These are phyloP conservation scores for Yamadazyma ubonensis DNA, from an alignment of 805 yeast genomes.

Conservation along the genomic window DNA sequence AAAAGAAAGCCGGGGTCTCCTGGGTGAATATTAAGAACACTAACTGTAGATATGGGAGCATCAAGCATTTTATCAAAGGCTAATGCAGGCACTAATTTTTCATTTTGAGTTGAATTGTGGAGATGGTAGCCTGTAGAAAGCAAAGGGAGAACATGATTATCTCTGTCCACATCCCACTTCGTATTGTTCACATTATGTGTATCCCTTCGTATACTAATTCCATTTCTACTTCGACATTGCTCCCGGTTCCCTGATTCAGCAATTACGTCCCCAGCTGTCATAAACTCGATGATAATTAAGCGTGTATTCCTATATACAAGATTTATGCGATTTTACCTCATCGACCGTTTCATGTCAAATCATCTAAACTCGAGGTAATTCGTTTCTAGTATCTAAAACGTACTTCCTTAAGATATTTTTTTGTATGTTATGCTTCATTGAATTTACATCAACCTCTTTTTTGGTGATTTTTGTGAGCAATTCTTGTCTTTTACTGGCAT, in stretches of 20 bases:
- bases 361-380: slow-evolving; percentile 18
- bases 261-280: no score
- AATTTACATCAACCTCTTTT: slow-evolving; percentile 15
- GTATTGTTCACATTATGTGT: no score
- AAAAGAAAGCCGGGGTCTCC: slow-evolving; percentile 36
- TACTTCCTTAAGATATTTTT: slow-evolving; percentile 71
- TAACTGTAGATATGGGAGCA: slow-evolving; percentile 32
- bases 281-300: no score
- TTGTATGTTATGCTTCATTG: slow-evolving; percentile 42
- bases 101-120: slow-evolving; percentile 14
- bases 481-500: slow-evolving; percentile 20
- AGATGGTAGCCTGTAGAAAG: slow-evolving; percentile 12
- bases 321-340: slow-evolving; percentile 7
- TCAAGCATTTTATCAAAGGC: slow-evolving; percentile 28
- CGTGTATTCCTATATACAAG: slow-evolving; percentile 9
- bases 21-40: slow-evolving; percentile 32
- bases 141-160: slow-evolving; percentile 6
- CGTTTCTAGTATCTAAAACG: slow-evolving; percentile 38
- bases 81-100: slow-evolving; percentile 21
- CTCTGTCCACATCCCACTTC: no score
- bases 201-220: no score
- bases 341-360: no score
- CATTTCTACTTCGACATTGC: no score
- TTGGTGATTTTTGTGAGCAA: slow-evolving; percentile 23
- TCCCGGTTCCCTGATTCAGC: no score